phyloP scores from a whole-genome alignment of 176 grass and related monocot species.

The Themeda triandra region DNA sequence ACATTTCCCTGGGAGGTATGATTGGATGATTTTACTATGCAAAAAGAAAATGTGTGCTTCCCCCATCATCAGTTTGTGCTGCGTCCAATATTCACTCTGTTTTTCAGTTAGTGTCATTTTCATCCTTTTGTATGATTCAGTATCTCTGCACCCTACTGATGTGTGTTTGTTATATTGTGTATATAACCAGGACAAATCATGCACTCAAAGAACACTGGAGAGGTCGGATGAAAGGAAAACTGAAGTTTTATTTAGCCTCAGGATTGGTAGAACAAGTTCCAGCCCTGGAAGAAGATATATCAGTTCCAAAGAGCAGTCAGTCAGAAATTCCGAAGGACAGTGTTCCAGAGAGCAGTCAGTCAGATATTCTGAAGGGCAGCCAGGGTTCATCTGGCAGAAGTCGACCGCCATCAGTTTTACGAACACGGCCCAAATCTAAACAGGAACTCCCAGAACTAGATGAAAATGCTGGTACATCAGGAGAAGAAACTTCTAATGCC shows the following conservation, averaged over 20 bases:
- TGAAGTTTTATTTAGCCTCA: slow-evolving; percentile 49
- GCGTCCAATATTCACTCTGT: not conserved
- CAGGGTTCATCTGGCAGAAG: slow-evolving; percentile 1
- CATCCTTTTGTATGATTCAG: not conserved
- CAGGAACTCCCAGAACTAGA: slow-evolving; percentile 14
- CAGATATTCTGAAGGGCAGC: slow-evolving; percentile 14
- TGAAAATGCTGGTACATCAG: slow-evolving; percentile 30
- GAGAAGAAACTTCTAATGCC: slow-evolving; percentile 13
- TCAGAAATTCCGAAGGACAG: slow-evolving; percentile 12
- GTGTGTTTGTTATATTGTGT: slow-evolving; percentile 6
- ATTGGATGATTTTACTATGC: slow-evolving; percentile 5
- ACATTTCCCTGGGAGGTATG: slow-evolving; percentile 71
- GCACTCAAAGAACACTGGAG: slow-evolving; percentile 55
- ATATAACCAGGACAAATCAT: slow-evolving; percentile 42
- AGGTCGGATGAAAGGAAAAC: slow-evolving; percentile 44
- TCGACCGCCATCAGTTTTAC: not conserved
- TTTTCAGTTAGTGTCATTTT: slow-evolving; percentile 7
- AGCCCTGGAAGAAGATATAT: slow-evolving; percentile 9
- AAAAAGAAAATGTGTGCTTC: not conserved
- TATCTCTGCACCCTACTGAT: slow-evolving; percentile 23
- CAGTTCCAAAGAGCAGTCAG: slow-evolving; percentile 18
- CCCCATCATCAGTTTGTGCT: not conserved
- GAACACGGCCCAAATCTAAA: slow-evolving; percentile 28
- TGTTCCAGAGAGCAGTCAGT: slow-evolving; percentile 12
- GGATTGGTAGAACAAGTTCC: slow-evolving; percentile 46